Evolutionary conservation across 2,329 filamentous ascomycete species (phyloP).

Genomic region (Xylaria sp.): DNA sequence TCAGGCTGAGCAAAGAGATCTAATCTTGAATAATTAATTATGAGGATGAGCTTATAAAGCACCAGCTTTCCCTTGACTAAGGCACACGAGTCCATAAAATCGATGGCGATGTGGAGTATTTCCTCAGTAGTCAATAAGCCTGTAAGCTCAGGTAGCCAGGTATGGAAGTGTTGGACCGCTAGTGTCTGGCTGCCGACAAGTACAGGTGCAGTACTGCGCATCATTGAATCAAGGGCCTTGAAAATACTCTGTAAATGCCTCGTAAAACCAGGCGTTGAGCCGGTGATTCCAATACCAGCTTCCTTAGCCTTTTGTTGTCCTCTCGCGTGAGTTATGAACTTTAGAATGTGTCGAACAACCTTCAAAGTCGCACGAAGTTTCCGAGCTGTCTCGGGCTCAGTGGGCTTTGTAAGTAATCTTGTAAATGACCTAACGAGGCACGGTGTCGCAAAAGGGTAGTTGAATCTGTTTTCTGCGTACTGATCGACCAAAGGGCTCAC

Average conservation of each 20-base stretch:
- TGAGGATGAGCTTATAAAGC: constrained; percentile 88
- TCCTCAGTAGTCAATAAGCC: constrained; percentile 80
- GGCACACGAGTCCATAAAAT: constrained; percentile 91
- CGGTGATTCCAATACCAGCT: constrained; percentile 82
- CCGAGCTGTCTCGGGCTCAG: constrained; percentile 81
- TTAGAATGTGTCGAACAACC: constrained; percentile 88
- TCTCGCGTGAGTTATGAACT: constrained; percentile 90
- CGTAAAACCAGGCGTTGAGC: constrained; percentile 74
- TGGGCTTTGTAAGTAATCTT: constrained; percentile 79
- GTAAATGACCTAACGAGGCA: constrained; percentile 88
- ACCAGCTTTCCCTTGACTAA: constrained; percentile 89
- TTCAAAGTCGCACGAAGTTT: constrained; percentile 92
- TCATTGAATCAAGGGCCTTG: constrained; percentile 85
- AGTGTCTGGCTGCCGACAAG: constrained; percentile 94
- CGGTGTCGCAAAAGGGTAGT: constrained; percentile 89
- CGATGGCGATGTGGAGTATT: constrained; percentile 87
- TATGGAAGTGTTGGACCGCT: constrained; percentile 94
- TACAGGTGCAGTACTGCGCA: constrained; percentile 84
- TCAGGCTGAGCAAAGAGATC: constrained; percentile 81
- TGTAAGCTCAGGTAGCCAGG: constrained; percentile 91
- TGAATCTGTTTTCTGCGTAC: constrained; percentile 87
- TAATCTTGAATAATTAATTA: constrained; percentile 87
- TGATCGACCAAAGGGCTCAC: constrained; percentile 87
- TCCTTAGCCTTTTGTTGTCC: constrained; percentile 89
- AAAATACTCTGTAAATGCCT: constrained; percentile 86